These are phyloP conservation scores for Geoglossum glabrum DNA, from an alignment of 495 filamentous ascomycete species.

Conservation along the genomic window DNA sequence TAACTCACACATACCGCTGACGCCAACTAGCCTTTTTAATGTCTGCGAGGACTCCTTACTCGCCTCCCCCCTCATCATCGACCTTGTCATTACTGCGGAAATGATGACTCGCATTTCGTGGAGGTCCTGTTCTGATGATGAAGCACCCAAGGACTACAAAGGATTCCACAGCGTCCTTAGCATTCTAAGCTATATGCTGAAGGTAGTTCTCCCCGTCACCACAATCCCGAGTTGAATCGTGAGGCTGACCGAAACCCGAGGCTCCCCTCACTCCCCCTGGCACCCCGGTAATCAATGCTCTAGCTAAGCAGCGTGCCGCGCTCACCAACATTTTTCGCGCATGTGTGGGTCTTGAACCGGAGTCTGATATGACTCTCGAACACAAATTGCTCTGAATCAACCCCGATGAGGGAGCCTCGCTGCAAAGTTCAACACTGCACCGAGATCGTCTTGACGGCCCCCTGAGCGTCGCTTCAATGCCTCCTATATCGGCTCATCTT, in stretches of 20 bases:
- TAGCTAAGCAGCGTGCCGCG: conserved; percentile 89
- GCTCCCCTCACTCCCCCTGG: conserved; percentile 88
- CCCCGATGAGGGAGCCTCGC: background rate
- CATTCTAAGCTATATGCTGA: conserved; percentile 98
- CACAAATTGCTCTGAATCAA: conserved; percentile 74
- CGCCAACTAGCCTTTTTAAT: conserved; percentile 57
- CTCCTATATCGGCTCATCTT: background rate
- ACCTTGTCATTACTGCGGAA: conserved; percentile 78
- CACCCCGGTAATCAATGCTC: conserved; percentile 86
- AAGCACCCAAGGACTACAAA: conserved; percentile 49
- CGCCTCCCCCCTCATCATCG: conserved; percentile 95
- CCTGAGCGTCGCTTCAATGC: background rate
- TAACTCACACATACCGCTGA: background rate
- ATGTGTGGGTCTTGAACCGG: conserved; percentile 89
- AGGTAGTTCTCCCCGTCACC: conserved; percentile 24
- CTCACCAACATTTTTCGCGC: conserved; percentile 98
- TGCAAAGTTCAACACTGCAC: background rate
- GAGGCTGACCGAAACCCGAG: conserved; percentile 8
- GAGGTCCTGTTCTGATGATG: conserved; percentile 38
- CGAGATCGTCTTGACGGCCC: background rate
- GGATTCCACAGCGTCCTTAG: conserved; percentile 95
- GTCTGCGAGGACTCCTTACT: conserved; percentile 97
- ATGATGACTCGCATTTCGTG: conserved; percentile 97
- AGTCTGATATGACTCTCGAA: conserved; percentile 98
- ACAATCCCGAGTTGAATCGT: background rate